Evolutionary conservation across 208 protist species (phyloP).

Genomic region (Phytomonas serpens): DNA sequence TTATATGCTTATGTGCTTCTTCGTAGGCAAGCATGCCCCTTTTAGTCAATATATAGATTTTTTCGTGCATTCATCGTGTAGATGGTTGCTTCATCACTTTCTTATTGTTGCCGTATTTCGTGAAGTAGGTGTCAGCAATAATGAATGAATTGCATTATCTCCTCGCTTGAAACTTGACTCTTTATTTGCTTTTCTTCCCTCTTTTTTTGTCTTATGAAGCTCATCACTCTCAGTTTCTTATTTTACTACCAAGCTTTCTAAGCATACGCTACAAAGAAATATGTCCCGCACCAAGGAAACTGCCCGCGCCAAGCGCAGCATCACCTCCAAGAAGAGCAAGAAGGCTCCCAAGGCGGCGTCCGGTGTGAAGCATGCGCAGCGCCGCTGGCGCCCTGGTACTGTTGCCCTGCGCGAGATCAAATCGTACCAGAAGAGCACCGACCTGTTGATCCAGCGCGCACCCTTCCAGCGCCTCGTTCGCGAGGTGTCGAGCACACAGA

Average conservation of each 20-base stretch:
- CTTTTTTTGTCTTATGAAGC: conserved; percentile 10
- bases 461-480: conserved; percentile 87
- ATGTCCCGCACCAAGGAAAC: conserved; percentile 98
- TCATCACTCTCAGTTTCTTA: background rate
- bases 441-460: conserved; percentile 84
- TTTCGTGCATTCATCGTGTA: background rate
- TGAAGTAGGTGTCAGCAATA: background rate
- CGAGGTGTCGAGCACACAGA: conserved; percentile 69
- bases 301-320: conserved; percentile 94
- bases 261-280: conserved; percentile 3
- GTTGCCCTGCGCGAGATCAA: conserved; percentile 97
- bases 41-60: background rate
- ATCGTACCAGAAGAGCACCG: conserved; percentile 75
- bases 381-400: conserved; percentile 95
- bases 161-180: background rate
- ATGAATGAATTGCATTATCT: background rate
- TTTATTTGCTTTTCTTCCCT: conserved; percentile 4
- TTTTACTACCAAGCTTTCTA: background rate
- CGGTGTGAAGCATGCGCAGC: conserved; percentile 96
- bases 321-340: conserved; percentile 96
- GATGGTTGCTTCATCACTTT: background rate
- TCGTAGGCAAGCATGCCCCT: background rate
- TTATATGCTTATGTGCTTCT: conserved; percentile 2
- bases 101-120: background rate
- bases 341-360: conserved; percentile 92